A percentile compares a stretch with the other conserved stretches of the same genome.
Evolutionary conservation across 805 yeast species (phyloP).

Genomic region (Starmerella stigmatis): DNA sequence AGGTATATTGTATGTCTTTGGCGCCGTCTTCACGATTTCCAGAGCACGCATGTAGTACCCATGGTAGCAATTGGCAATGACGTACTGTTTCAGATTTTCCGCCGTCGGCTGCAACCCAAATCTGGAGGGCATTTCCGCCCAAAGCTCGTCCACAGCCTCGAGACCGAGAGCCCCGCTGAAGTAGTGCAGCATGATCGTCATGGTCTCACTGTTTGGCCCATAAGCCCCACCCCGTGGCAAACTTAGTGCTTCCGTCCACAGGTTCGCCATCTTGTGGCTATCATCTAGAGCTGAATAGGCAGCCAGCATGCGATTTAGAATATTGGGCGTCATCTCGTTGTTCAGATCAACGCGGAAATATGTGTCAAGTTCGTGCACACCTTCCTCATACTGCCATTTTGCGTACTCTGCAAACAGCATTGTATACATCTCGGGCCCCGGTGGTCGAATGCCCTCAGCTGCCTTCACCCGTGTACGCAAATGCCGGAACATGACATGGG

Average conservation of each 20-base stretch:
- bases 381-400: slow-evolving; percentile 47
- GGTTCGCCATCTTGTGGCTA: slow-evolving; percentile 44
- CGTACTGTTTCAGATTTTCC: slow-evolving; percentile 46
- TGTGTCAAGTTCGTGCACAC: slow-evolving; percentile 54
- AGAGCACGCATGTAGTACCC: slow-evolving; percentile 51
- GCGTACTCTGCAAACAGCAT: slow-evolving; percentile 55
- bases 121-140: slow-evolving; percentile 45
- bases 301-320: slow-evolving; percentile 53
- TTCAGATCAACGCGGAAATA: slow-evolving; percentile 52
- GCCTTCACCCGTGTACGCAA: slow-evolving; percentile 44
- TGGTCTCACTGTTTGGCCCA: slow-evolving; percentile 49
- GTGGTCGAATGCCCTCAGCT: slow-evolving; percentile 40
- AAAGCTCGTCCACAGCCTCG: slow-evolving; percentile 48
- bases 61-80: slow-evolving; percentile 61
- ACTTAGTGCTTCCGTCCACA: slow-evolving; percentile 49
- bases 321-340: slow-evolving; percentile 44
- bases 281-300: slow-evolving; percentile 54
- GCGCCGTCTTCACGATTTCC: slow-evolving; percentile 38
- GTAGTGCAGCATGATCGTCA: slow-evolving; percentile 56
- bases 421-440: slow-evolving; percentile 46
- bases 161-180: slow-evolving; percentile 43
- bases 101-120: slow-evolving; percentile 45
- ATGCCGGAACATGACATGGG: slow-evolving; percentile 51
- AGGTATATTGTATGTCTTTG: slow-evolving; percentile 29
- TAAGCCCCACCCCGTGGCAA: slow-evolving; percentile 38